Conservation (phyloP, 2,329 filamentous ascomycete genomes). For the Fusarium napiforme region DNA sequence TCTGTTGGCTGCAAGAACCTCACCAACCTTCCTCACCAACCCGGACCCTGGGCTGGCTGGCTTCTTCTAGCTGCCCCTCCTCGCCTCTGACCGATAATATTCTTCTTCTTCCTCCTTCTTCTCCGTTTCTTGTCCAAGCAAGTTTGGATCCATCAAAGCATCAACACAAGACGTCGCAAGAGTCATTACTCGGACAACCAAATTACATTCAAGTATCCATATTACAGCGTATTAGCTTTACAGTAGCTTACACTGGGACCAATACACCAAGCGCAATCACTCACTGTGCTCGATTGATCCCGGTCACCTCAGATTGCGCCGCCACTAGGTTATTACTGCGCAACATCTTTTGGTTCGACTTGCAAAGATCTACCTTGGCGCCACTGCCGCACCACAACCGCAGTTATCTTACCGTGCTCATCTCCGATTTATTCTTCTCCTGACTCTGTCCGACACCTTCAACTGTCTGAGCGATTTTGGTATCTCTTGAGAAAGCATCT, state of each 20-base stretch:
- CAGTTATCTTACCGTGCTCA: constrained; percentile 11
- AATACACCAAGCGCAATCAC: constrained; percentile 11
- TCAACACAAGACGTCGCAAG: constrained; percentile 9
- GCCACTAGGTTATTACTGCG: constrained; percentile 18
- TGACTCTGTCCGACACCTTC: not conserved
- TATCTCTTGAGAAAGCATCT: not conserved
- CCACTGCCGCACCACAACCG: constrained; percentile 29
- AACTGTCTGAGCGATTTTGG: constrained; percentile 1
- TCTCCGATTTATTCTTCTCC: not conserved
- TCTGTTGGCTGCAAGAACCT: constrained; percentile 32
- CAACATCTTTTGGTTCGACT: constrained; percentile 39
- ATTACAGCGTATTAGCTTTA: constrained; percentile 12
- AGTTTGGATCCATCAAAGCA: constrained; percentile 1
- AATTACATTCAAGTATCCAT: constrained; percentile 11
- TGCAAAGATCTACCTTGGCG: constrained; percentile 32
- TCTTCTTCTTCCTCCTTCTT: constrained; percentile 5
- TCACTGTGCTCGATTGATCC: constrained; percentile 23
- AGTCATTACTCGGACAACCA: constrained; percentile 26
- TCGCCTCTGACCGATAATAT: constrained; percentile 2
- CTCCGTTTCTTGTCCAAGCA: constrained; percentile 10
- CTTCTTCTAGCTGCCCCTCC: constrained; percentile 25
- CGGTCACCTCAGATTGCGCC: constrained; percentile 28
- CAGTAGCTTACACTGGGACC: constrained; percentile 13
- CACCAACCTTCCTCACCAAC: constrained; percentile 25
- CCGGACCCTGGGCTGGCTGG: constrained; percentile 18